phyloP scores from a whole-genome alignment of 177 flowering plant genomes.

The Vitis hybrid region DNA sequence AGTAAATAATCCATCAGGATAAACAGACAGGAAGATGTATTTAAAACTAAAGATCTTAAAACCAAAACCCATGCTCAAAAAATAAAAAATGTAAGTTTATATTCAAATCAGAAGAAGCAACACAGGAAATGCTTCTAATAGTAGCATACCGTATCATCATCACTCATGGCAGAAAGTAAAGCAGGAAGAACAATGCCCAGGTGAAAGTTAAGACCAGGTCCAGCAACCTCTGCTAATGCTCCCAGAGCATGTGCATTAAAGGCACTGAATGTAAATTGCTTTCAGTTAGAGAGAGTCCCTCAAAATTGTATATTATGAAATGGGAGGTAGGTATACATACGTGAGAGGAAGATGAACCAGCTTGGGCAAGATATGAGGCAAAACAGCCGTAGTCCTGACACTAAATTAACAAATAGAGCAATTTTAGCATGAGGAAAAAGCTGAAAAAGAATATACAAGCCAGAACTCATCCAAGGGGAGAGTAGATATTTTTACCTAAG shows the following conservation, averaged over 20 bases:
- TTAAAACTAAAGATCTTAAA: not conserved
- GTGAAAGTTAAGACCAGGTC: conserved; percentile 81
- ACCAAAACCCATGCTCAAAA: not conserved
- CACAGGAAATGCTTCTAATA: not conserved
- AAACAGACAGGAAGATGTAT: not conserved
- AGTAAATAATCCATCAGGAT: not conserved
- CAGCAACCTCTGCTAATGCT: conserved; percentile 98
- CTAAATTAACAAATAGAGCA: conserved; percentile 31
- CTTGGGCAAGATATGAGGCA: conserved; percentile 98
- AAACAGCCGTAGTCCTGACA: conserved; percentile 93
- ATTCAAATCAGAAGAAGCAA: too few relatives aligned
- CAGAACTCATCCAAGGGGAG: not conserved
- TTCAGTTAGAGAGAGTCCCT: not conserved
- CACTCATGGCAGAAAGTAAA: conserved; percentile 83
- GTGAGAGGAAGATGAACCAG: conserved; percentile 90
- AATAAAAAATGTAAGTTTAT: not conserved
- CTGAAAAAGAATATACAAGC: not conserved
- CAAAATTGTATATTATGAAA: not conserved
- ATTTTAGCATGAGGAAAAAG: not conserved
- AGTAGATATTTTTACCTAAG: conserved; percentile 51
- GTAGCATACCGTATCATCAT: conserved; percentile 60
- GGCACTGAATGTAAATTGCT: conserved; percentile 52
- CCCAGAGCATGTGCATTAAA: conserved; percentile 98
- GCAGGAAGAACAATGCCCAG: conserved; percentile 88
- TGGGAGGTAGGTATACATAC: conserved; percentile 46